Evolutionary conservation across 805 yeast genomes (phyloP).

Genomic region (Hemisphaericaspora nanyangensis): DNA sequence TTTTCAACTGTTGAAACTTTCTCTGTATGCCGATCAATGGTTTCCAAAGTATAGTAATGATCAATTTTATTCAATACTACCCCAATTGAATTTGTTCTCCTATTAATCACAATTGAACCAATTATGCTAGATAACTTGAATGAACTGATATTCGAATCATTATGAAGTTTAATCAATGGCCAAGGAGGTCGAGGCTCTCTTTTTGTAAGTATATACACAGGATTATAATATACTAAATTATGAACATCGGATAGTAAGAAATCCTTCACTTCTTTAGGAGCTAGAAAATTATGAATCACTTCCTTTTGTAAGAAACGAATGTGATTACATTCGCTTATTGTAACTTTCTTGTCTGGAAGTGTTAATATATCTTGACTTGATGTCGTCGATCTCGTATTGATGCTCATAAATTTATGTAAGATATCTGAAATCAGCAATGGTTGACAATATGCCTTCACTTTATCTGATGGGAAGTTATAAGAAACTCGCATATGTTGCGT

Average conservation of each 20-base stretch:
- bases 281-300: no score
- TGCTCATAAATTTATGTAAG: neutral
- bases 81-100: conserved; percentile 1
- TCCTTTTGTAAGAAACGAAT: neutral
- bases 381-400: neutral
- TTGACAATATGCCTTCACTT: neutral
- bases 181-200: no score
- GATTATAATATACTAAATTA: no score
- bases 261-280: no score
- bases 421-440: neutral
- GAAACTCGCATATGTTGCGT: neutral
- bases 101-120: neutral
- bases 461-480: neutral
- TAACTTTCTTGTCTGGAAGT: no score
- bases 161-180: no score
- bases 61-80: neutral
- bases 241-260: no score
- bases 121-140: neutral
- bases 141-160: no score
- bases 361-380: neutral
- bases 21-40: neutral
- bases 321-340: neutral
- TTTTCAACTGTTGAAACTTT: neutral
- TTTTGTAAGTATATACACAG: no score
- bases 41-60: neutral